Conservation (phyloP, 441 rosid species). For the Pelargonium fulgidum region DNA sequence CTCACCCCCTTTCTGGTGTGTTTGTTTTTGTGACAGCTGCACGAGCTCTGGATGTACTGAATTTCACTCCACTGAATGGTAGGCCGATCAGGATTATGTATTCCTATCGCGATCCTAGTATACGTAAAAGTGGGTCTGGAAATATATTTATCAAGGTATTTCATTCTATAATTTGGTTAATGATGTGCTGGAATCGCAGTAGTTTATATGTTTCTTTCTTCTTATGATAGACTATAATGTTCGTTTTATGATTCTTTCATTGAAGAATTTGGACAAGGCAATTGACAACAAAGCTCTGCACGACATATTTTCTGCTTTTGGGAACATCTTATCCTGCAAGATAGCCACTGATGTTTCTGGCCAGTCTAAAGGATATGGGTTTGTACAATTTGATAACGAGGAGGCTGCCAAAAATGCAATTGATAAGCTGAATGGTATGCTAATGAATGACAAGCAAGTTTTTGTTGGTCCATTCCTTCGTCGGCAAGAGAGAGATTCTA, state of each 20-base stretch:
- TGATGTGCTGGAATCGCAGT: neutral
- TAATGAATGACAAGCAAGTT: constrained; percentile 38
- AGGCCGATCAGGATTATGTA: constrained; percentile 50
- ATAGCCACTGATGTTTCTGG: constrained; percentile 40
- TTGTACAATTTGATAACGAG: constrained; percentile 46
- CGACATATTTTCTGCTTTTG: constrained; percentile 39
- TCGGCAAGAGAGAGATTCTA: constrained; percentile 41
- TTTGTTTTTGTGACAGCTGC: constrained; percentile 31
- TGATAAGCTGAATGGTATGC: constrained; percentile 39
- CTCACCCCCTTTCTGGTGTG: neutral
- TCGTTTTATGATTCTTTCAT: constrained; percentile 7
- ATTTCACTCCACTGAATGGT: constrained; percentile 37
- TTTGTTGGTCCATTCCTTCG: constrained; percentile 47
- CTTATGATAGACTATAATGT: constrained; percentile 13
- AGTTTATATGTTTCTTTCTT: neutral
- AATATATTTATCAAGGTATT: constrained; percentile 53
- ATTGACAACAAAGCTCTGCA: constrained; percentile 49
- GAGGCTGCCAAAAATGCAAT: constrained; percentile 42
- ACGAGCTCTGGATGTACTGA: constrained; percentile 33
- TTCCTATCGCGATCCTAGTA: constrained; percentile 47
- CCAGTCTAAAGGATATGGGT: constrained; percentile 44
- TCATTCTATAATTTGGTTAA: neutral
- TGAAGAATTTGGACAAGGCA: constrained; percentile 48
- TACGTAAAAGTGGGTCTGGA: constrained; percentile 51
- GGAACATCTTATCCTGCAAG: constrained; percentile 46